Base-by-base conservation (phyloP, 1,284 basidiomycete genomes). In the Leccinum griseonigrum region DNA sequence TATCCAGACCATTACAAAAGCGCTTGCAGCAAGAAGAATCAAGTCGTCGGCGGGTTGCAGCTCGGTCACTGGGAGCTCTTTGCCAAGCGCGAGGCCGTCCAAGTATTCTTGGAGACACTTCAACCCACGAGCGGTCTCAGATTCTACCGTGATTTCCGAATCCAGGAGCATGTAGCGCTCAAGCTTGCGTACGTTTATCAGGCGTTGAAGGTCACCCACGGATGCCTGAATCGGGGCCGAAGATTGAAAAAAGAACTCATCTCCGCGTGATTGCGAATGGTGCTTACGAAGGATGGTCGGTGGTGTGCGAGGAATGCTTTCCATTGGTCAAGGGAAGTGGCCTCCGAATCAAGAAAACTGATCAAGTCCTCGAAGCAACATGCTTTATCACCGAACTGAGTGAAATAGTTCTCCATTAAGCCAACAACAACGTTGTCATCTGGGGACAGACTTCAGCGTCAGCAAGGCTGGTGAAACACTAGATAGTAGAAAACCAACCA, bases 1-100 rank as follows among this genome's bases (percentile, higher is more conserved):
- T 52, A 77, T 78, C 85, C 88, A 94, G 18, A 87, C 76, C 63
- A 80, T 84, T 54, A 94, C 81, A 59, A 87, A 81, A 2, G 84
- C 82, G 68, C 90, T 90, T 1, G 82, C 88, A 5, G 88, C 85
- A 14, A 97, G 78, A 29, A 95, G 79, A 10, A 83, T 88, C 32
- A 96, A 81, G 68, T 96, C 95, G 69, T 97, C 95, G 2, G 86
- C 90, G 16, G 90, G 92, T 69, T 97, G 95, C 52, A 95, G 80
- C 68, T 97, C 94, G 0, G 91, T 92, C 4, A 81, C 75, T 1
- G 88, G 84, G 22, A 95, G 80, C 58, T 82, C 78, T 56, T 78
- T 76, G 52, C 91, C 93, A 3, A 93, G 77, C 16, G 81, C 76
- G 14, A 95, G 81, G 8, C 82, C 88, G 3, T 83, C 78, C 34